phyloP scores from a whole-genome alignment of 495 filamentous ascomycete species.

The Jackrogersella multiformis region DNA sequence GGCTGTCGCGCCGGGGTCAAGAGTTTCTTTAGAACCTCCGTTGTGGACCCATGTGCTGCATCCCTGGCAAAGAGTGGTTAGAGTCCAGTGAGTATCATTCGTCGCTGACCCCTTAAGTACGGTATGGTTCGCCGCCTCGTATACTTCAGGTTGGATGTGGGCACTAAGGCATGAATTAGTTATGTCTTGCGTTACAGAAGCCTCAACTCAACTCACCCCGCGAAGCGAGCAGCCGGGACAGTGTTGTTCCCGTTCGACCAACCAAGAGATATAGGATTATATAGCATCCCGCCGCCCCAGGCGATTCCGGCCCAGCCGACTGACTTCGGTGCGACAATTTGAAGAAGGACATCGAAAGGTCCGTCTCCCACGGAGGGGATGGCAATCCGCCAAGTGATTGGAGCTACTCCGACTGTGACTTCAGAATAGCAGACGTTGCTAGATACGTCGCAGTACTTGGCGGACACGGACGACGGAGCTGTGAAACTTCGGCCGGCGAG shows the following conservation, averaged over 20 bases:
- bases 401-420: slow-evolving; percentile 47
- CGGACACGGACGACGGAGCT: slow-evolving; percentile 25
- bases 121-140: slow-evolving; percentile 54
- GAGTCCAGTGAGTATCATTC: slow-evolving; percentile 62
- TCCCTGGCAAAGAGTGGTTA: slow-evolving; percentile 55
- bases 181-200: not conserved
- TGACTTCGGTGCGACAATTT: slow-evolving; percentile 53
- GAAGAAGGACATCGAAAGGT: slow-evolving; percentile 59
- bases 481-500: slow-evolving; percentile 27
- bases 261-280: slow-evolving; percentile 58
- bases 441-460: slow-evolving; percentile 51
- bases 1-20: slow-evolving; percentile 50
- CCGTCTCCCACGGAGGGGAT: slow-evolving; percentile 54
- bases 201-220: slow-evolving; percentile 54
- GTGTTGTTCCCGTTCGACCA: slow-evolving; percentile 57
- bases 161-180: slow-evolving; percentile 43
- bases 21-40: slow-evolving; percentile 33
- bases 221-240: slow-evolving; percentile 56
- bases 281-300: slow-evolving; percentile 61
- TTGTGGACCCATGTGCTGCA: slow-evolving; percentile 53
- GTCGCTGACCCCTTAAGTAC: slow-evolving; percentile 53
- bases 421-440: slow-evolving; percentile 53
- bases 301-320: slow-evolving; percentile 59
- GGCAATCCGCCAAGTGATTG: slow-evolving; percentile 57
- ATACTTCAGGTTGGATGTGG: slow-evolving; percentile 49